Base-by-base conservation (phyloP, 257 asterid species). In the Handroanthus guayacan region DNA sequence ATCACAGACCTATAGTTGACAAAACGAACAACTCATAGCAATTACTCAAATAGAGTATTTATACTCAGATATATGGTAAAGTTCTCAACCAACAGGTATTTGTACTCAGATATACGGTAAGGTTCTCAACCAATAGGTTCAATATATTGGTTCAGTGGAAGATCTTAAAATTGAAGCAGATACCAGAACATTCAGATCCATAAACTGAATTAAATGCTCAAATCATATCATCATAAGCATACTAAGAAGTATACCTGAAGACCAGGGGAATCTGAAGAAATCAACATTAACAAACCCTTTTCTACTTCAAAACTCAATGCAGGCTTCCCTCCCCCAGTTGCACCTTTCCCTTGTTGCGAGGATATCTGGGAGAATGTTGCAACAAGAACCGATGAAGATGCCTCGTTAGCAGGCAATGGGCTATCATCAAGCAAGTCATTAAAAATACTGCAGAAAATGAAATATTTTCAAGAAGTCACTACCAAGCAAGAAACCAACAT, bases 401-500 rank as follows among this genome's bases (percentile, higher is more conserved):
- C 81, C 91, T 88, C 98, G 75, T 86, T 87, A 74, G 87, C 76
- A 69, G 98, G 96, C 91, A 95, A 81, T 9, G 99, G 99, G 81
- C 81, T 79, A 83, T 95, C 99, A 86, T 95, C 99, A 62, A 95
- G 98, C 84, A 92, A 87, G 87, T 89, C 88, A 81, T 84, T 88
- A 72, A 95, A 95, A 82, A 85, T 92, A 79, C 99, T 92, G 90
- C 92, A 86, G 17, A 69, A 62, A 78, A 66, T 63, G 20, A 76
- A 25, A 68, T 79, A 54, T 69, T 75, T 81, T 57, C 63, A 77
- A 67, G 64, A 63, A 56, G 77, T 73, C 67, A 16, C 47, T 31
- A 17, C 43, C 64, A 74, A 71, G 34, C 37, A 62, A 65, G 56
- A 56, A 16, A 78, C 61, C n/a, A 68, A 36, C 56, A 74, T 41